Conservation (phyloP, 306 rosid genomes). For the Cucurbita argyrosperma region DNA sequence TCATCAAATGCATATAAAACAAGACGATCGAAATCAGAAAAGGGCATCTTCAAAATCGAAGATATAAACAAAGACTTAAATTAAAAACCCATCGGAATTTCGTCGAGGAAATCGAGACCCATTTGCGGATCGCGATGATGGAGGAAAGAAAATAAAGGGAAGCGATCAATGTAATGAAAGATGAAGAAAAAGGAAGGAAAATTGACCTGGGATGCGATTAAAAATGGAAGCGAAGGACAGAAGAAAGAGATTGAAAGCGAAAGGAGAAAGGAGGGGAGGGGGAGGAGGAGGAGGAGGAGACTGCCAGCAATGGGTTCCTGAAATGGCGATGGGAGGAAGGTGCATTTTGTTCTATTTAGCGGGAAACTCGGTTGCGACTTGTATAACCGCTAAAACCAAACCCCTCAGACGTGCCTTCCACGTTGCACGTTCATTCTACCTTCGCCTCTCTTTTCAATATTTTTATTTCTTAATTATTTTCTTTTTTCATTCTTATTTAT, state of each 20-base stretch:
- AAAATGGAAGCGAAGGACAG: neutral
- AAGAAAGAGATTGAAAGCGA: neutral
- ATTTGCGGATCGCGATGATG: neutral
- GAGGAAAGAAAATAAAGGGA: neutral
- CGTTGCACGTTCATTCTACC: constrained; percentile 14
- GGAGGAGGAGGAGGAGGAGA: neutral
- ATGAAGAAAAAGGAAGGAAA: neutral
- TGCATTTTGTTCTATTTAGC: neutral
- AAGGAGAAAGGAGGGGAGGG: neutral
- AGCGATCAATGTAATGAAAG: neutral
- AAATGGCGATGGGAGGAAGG: constrained; percentile 6
- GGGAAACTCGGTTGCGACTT: neutral
- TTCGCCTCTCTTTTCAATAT: neutral
- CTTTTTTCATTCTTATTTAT: too few relatives aligned
- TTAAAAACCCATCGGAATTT: neutral
- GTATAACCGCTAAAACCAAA: constrained; percentile 5
- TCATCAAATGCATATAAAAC: constrained; percentile 1
- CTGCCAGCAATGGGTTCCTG: neutral
- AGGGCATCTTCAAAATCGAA: neutral
- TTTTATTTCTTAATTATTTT: too few relatives aligned
- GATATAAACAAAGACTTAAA: neutral
- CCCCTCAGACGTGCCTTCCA: constrained; percentile 9
- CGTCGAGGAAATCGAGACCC: neutral
- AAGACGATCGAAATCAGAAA: neutral
- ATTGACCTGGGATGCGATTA: neutral